A percentile compares a stretch with the other conserved stretches of the same genome.
phyloP scores from a whole-genome alignment of 768 basidiomycete genomes.

The Lepiota subincarnata region DNA sequence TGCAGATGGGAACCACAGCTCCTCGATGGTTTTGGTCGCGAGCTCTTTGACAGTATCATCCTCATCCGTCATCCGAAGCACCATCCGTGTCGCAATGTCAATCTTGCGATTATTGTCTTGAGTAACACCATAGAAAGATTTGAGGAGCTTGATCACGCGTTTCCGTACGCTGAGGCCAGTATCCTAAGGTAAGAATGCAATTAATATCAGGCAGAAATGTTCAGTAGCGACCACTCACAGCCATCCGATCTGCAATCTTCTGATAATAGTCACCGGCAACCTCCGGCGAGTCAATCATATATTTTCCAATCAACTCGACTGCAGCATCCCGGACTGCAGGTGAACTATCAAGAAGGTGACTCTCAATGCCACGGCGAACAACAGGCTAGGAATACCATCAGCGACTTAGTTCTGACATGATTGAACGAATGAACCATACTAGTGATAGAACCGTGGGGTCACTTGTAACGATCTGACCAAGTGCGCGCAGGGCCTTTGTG shows the following conservation, averaged over 20 bases:
- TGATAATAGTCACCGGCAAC: slow-evolving; percentile 89
- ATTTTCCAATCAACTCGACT: slow-evolving; percentile 96
- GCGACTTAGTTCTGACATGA: not conserved
- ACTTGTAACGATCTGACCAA: slow-evolving; percentile 85
- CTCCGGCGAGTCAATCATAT: slow-evolving; percentile 84
- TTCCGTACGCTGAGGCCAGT: slow-evolving; percentile 92
- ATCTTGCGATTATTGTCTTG: slow-evolving; percentile 55
- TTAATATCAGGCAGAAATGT: not conserved
- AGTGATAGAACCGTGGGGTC: slow-evolving; percentile 79
- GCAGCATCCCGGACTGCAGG: slow-evolving; percentile 96
- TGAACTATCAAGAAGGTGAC: slow-evolving; percentile 85
- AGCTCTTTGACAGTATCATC: slow-evolving; percentile 95
- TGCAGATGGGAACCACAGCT: slow-evolving; percentile 74
- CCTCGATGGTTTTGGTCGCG: slow-evolving; percentile 84
- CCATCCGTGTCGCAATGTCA: slow-evolving; percentile 80
- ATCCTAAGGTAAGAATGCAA: slow-evolving; percentile 50
- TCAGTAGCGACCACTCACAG: slow-evolving; percentile 46
- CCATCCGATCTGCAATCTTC: slow-evolving; percentile 85
- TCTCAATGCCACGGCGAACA: slow-evolving; percentile 84
- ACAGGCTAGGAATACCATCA: slow-evolving; percentile 46
- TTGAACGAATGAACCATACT: slow-evolving; percentile 38
- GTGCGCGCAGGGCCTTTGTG: slow-evolving; percentile 87
- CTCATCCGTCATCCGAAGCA: slow-evolving; percentile 84
- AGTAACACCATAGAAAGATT: slow-evolving; percentile 69
- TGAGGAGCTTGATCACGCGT: slow-evolving; percentile 92